Evolutionary conservation across 192 early-diverging fungal genomes (phyloP), one percentile per base, ranked within the genome.

Genomic region (Coemansia biformis): DNA sequence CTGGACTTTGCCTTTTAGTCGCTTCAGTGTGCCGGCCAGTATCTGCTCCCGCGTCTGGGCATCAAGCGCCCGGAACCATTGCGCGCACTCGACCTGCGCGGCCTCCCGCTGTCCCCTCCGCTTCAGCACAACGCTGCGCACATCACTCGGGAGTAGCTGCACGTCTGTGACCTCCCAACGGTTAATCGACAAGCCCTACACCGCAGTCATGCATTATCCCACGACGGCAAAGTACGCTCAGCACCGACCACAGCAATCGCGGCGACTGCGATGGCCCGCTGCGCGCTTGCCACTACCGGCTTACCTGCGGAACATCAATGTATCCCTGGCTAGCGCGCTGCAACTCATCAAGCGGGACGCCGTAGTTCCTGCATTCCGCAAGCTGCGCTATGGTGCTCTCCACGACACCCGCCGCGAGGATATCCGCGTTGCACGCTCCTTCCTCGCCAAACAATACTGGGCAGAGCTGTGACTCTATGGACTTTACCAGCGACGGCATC

Each of bases 151-250:
- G 19, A 75, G 35, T 42, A 68, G 19, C 13, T 29, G 12, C 13
- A 56, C 19, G 32, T 75, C 59, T 17, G 37, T 48, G 23, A 68
- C 54, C 32, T 75, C 72, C 72, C 72, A 75, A 12, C 72, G 64
- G 30, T 68, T 56, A 8, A 63, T 68, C 10, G 56, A 41, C 30
- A 71, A 23, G 5, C 35, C 59, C 21, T 57, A 45, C 34, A 32
- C n/a, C n/a, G n/a, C n/a, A n/a, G n/a, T n/a, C n/a, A n/a, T n/a
- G n/a, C n/a, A n/a, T n/a, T n/a, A n/a, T n/a, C n/a, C n/a, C n/a
- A n/a, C n/a, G n/a, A n/a, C n/a, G n/a, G n/a, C n/a, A n/a, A n/a
- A n/a, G n/a, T n/a, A n/a, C n/a, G n/a, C n/a, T n/a, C n/a, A n/a
- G n/a, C n/a, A n/a, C n/a, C n/a, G n/a, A n/a, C n/a, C n/a, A n/a